A percentile compares a stretch with the other conserved stretches of the same genome.
These are phyloP conservation scores for Chlamydomonas reinhardtii DNA, from an alignment of 163 green algal genomes.

Conservation along the genomic window DNA sequence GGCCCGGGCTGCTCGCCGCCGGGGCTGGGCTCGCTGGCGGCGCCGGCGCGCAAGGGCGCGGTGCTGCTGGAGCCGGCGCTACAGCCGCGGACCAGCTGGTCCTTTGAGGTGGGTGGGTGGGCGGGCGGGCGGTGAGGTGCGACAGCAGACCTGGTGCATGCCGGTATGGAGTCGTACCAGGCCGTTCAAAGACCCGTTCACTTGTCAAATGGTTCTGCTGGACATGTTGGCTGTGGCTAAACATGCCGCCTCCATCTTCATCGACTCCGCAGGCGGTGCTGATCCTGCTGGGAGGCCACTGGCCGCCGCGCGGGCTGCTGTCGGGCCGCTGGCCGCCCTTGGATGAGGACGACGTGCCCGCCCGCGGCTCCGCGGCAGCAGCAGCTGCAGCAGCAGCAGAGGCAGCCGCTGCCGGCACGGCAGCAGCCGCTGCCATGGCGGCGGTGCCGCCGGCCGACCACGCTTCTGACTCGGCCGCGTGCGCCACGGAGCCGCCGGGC, in stretches of 20 bases:
- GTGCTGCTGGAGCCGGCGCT: slow-evolving; percentile 69
- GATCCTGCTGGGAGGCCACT: slow-evolving; percentile 84
- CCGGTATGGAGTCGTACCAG: too few species aligned
- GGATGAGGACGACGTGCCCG: background rate
- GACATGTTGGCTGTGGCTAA: too few species aligned
- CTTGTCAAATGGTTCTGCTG: too few species aligned
- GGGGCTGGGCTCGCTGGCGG: background rate
- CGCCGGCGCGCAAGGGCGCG: slow-evolving; percentile 19
- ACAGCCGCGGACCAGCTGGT: slow-evolving; percentile 58
- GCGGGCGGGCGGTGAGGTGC: background rate
- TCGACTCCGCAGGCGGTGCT: slow-evolving; percentile 58
- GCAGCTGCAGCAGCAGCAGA: too few species aligned
- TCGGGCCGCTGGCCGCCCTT: slow-evolving; percentile 72
- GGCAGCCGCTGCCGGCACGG: too few species aligned
- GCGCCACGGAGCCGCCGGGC: background rate
- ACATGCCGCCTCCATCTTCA: too few species aligned
- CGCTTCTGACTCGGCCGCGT: too few species aligned
- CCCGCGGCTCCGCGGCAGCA: too few species aligned
- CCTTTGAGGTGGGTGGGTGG: slow-evolving; percentile 61
- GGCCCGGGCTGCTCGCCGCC: background rate
- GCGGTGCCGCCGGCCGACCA: too few species aligned
- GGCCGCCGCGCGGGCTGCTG: slow-evolving; percentile 81
- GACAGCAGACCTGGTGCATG: too few species aligned
- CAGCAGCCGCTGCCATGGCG: too few species aligned
- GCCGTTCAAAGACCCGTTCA: too few species aligned